Conservation (phyloP, 148 eudicot species). For the Polygonum maritimum region DNA sequence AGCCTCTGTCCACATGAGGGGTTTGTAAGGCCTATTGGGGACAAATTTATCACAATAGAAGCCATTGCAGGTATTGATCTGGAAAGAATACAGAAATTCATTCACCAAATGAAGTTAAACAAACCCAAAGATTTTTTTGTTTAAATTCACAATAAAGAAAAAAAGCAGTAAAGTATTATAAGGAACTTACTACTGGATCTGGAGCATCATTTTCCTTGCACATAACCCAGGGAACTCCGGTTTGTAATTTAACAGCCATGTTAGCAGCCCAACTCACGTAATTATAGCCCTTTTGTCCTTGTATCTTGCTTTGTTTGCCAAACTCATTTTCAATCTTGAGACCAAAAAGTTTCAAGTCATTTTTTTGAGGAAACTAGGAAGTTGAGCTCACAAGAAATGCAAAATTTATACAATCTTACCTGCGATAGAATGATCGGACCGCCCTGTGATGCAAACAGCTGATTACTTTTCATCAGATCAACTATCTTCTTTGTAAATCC, state of each 20-base stretch:
- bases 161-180: background rate
- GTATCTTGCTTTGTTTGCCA: constrained; percentile 36
- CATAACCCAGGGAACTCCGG: constrained; percentile 99
- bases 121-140: background rate
- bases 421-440: constrained; percentile 91
- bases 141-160: background rate
- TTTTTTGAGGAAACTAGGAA: background rate
- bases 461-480: constrained; percentile 62
- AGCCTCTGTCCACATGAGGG: constrained; percentile 87
- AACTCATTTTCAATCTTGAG: constrained; percentile 88
- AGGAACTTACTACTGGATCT: constrained; percentile 62
- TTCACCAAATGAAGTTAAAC: too few species aligned
- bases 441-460: constrained; percentile 71
- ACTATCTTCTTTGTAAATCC: constrained; percentile 77
- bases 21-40: constrained; percentile 76
- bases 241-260: constrained; percentile 62
- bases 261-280: constrained; percentile 92
- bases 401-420: constrained; percentile 26
- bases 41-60: constrained; percentile 75
- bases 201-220: constrained; percentile 92
- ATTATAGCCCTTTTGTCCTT: constrained; percentile 59
- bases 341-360: background rate
- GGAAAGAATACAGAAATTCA: constrained; percentile 9
- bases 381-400: background rate
- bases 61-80: constrained; percentile 94